phyloP scores from a whole-genome alignment of 1,284 basidiomycete genomes.

The Pseudozyma flocculosa region DNA sequence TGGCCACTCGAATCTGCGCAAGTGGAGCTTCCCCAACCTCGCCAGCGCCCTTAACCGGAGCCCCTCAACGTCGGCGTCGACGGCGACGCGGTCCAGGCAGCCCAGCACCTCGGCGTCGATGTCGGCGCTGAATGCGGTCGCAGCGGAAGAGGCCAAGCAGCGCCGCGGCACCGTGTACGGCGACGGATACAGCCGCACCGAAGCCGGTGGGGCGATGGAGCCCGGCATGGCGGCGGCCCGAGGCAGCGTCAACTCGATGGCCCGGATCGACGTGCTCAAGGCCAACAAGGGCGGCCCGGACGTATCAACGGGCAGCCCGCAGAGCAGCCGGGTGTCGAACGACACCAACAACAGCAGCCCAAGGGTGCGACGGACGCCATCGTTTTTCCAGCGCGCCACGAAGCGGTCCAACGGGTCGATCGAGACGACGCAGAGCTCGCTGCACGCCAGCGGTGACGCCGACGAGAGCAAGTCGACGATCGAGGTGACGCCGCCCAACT shows the following conservation, averaged over 20 bases:
- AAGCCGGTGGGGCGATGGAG: background rate
- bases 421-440: conserved; percentile 2
- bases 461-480: conserved; percentile 5
- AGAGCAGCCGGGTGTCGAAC: conserved; percentile 5
- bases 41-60: conserved; percentile 4
- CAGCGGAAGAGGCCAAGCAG: background rate
- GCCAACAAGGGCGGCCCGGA: background rate
- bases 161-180: background rate
- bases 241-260: conserved; percentile 20
- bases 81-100: background rate
- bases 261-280: conserved; percentile 5
- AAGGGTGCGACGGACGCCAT: conserved; percentile 30
- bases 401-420: conserved; percentile 15
- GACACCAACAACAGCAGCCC: conserved; percentile 35
- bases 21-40: conserved; percentile 9
- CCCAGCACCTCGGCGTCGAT: no score
- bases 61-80: conserved; percentile 2
- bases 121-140: background rate
- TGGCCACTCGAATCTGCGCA: background rate
- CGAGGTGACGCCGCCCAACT: conserved; percentile 14
- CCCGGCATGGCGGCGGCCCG: background rate
- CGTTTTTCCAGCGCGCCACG: conserved; percentile 34
- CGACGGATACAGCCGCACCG: background rate
- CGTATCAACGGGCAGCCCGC: conserved; percentile 8
- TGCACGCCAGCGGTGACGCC: background rate